These are phyloP conservation scores for Ligustrum vulgare DNA, from an alignment of 257 asterid species.

Conservation along the genomic window DNA sequence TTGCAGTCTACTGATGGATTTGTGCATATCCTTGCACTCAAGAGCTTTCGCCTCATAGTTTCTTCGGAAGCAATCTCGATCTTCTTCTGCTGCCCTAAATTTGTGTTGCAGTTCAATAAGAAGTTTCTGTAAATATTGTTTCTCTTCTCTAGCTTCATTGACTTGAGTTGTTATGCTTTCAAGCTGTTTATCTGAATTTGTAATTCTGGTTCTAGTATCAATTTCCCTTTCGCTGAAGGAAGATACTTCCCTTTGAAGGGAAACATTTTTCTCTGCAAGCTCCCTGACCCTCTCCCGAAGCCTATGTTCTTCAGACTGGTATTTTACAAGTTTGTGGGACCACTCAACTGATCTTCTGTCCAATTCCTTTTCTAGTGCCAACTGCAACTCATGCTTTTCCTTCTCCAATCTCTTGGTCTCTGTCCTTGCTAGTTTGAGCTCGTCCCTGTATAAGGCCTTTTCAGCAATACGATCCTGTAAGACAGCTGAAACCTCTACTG, in stretches of 20 bases:
- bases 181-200: slow-evolving; percentile 62
- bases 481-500: slow-evolving; percentile 59
- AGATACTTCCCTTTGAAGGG: slow-evolving; percentile 82
- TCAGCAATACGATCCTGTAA: slow-evolving; percentile 76
- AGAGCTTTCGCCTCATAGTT: slow-evolving; percentile 69
- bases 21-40: slow-evolving; percentile 90
- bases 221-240: slow-evolving; percentile 67
- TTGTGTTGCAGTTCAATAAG: slow-evolving; percentile 60
- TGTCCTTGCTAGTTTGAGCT: slow-evolving; percentile 41
- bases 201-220: slow-evolving; percentile 43
- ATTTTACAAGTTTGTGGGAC: slow-evolving; percentile 80
- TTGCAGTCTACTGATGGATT: slow-evolving; percentile 70
- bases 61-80: slow-evolving; percentile 59
- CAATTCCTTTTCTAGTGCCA: slow-evolving; percentile 74
- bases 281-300: slow-evolving; percentile 94
- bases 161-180: slow-evolving; percentile 47
- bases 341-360: slow-evolving; percentile 92
- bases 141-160: slow-evolving; percentile 62
- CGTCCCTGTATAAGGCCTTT: slow-evolving; percentile 63
- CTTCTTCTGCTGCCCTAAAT: slow-evolving; percentile 65
- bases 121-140: slow-evolving; percentile 47
- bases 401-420: slow-evolving; percentile 67
- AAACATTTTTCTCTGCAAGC: slow-evolving; percentile 93
- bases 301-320: slow-evolving; percentile 85
- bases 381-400: slow-evolving; percentile 79